These are phyloP conservation scores for Blastobotrys attinorum DNA, from an alignment of 805 yeast genomes.

Conservation along the genomic window DNA sequence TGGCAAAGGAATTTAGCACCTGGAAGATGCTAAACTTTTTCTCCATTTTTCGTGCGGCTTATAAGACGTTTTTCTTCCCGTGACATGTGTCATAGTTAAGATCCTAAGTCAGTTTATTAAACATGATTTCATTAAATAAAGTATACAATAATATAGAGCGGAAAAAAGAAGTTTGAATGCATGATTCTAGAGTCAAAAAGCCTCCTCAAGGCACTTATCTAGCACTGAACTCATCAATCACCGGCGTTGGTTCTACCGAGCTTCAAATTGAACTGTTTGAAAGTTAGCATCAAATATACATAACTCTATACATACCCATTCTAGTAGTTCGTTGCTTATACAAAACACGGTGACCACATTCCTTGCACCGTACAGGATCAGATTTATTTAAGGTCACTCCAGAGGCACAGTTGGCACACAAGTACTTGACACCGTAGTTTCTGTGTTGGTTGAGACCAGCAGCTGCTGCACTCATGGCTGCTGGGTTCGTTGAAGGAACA, in stretches of 20 bases:
- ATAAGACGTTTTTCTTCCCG: too few relatives aligned
- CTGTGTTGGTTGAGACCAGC: constrained; percentile 63
- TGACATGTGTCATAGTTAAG: too few relatives aligned
- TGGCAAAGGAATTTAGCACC: too few relatives aligned
- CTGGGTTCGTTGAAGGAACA: constrained; percentile 29
- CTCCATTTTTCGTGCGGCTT: too few relatives aligned
- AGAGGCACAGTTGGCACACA: constrained; percentile 95
- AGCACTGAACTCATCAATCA: too few relatives aligned
- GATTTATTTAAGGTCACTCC: constrained; percentile 80
- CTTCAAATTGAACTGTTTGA: constrained; percentile 59
- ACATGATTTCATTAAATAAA: too few relatives aligned
- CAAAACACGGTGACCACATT: constrained; percentile 96
- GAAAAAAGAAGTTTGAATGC: too few relatives aligned
- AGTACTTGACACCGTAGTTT: constrained; percentile 81
- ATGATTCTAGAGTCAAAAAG: too few relatives aligned
- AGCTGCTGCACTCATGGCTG: constrained; percentile 55
- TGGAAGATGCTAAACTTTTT: too few relatives aligned
- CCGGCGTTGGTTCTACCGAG: constrained; percentile 56
- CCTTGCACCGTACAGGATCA: constrained; percentile 97
- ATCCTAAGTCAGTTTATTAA: too few relatives aligned
- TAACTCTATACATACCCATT: constrained; percentile 54
- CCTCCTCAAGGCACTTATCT: too few relatives aligned
- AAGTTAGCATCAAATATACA: not conserved
- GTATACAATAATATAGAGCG: too few relatives aligned
- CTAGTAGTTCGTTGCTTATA: constrained; percentile 97